A percentile compares a stretch with the other conserved stretches of the same genome.
These are phyloP conservation scores for Diophrys sp. DNA, from an alignment of 73 alveolate species.

Conservation along the genomic window DNA sequence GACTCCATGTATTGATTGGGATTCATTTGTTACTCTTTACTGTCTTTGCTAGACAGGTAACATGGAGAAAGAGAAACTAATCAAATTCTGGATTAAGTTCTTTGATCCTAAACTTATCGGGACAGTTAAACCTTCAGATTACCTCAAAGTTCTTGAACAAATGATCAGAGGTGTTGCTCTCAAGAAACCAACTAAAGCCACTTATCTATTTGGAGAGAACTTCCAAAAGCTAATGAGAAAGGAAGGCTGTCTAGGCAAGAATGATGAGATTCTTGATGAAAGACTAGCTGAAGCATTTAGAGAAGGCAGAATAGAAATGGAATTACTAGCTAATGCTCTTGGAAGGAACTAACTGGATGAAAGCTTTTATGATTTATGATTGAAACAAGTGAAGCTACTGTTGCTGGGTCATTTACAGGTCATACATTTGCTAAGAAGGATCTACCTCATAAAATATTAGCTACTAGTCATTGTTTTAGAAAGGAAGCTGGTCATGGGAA, in stretches of 20 bases:
- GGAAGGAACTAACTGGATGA: conserved; percentile 33
- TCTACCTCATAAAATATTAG: conserved; percentile 66
- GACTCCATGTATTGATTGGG: conserved; percentile 35
- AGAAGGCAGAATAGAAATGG: conserved; percentile 27
- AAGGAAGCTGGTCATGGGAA: conserved; percentile 80
- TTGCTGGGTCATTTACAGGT: conserved; percentile 75
- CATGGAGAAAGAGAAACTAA: conserved; percentile 27
- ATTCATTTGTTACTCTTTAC: conserved; percentile 36
- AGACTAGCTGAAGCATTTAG: conserved; percentile 14
- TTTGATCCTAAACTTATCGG: conserved; percentile 44
- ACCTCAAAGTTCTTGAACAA: conserved; percentile 34
- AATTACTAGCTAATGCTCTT: conserved; percentile 35
- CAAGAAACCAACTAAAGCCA: conserved; percentile 38
- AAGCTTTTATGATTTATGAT: conserved; percentile 4
- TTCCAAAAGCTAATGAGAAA: conserved; percentile 19
- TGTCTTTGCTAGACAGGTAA: conserved; percentile 53
- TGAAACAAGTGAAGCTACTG: conserved; percentile 82
- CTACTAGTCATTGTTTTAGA: conserved; percentile 84
- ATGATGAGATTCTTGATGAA: conserved; percentile 22
- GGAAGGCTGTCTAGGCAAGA: conserved; percentile 31
- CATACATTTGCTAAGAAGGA: conserved; percentile 42
- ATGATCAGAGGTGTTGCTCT: conserved; percentile 49
- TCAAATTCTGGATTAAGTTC: conserved; percentile 57
- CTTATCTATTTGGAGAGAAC: conserved; percentile 50
- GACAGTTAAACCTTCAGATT: conserved; percentile 12